phyloP scores from a whole-genome alignment of 2,329 filamentous ascomycete genomes.

The Botrytis paeoniae region DNA sequence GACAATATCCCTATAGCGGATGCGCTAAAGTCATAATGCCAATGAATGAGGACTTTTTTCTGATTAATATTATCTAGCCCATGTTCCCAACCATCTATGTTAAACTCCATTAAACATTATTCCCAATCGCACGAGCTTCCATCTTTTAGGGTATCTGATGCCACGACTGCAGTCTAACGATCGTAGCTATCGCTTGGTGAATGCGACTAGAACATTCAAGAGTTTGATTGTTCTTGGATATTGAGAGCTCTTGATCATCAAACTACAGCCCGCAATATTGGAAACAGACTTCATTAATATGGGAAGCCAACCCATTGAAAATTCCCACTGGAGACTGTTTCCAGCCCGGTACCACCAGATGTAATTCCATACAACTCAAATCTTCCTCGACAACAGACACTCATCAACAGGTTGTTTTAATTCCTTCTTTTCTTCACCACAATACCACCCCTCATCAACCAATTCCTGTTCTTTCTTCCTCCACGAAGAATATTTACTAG shows the following conservation, averaged over 20 bases:
- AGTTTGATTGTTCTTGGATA: no score
- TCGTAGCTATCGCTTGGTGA: not conserved
- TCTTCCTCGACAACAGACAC: conserved; percentile 2
- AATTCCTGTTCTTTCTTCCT: conserved; percentile 58
- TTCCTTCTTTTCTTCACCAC: conserved; percentile 38
- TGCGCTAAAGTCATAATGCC: accelerated
- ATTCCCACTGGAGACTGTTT: not conserved
- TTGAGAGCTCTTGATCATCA: not conserved
- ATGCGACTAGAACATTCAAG: not conserved
- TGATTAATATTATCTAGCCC: not conserved
- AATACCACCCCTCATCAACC: conserved; percentile 67
- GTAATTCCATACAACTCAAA: not conserved
- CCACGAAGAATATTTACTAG: conserved; percentile 68
- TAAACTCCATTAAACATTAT: not conserved
- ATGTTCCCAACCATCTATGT: not conserved
- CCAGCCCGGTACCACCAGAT: not conserved
- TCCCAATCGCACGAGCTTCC: not conserved
- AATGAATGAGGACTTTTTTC: not conserved
- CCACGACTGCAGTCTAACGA: not conserved
- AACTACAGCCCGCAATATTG: not conserved
- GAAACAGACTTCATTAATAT: not conserved
- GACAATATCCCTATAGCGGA: accelerated
- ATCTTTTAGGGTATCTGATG: not conserved
- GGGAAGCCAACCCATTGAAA: not conserved
- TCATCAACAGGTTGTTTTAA: conserved; percentile 20